Base-by-base conservation (phyloP, 2,329 filamentous ascomycete genomes). In the Claviceps digitariae region DNA sequence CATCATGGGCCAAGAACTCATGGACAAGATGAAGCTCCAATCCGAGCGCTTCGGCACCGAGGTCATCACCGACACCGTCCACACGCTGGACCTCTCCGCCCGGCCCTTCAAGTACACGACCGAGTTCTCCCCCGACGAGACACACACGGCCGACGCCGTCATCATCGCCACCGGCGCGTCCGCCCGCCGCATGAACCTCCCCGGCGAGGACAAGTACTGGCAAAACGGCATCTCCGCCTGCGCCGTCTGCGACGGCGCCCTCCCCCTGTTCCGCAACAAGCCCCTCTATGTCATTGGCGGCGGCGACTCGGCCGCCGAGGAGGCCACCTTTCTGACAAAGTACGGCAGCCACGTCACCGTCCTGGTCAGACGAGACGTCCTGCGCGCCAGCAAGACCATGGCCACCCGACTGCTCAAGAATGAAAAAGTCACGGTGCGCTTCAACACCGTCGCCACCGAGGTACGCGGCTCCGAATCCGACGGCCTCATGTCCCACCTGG, bases 261-360 rank as follows among this genome's bases (percentile, higher is more conserved):
- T 97, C 48, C 93, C 93, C 56, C 96, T 98, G 69, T 98, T 95
- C 83, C 82, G 91, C 62, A 89, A 96, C 71, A 95, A 95, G 78
- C 91, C 87, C 9, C 77, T 98, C 53, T 88, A 91, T 43, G 93
- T 98, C 50, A 96, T 98, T 59, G 93, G 93, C 58, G 94, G 93
- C 58, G 93, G 93, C 64, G 93, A 98, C 73, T 95, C 88, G 17
- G 93, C 93, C 20, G 93, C 94, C 29, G 94, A 98, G 73, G 93
- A 98, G 79, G 90, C 90, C 54, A 85, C 95, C 62, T 98, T 96
- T 75, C 74, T 98, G 62, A 95, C 93, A 57, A 98, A 97, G 78
- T 98, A 97, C 74, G 93, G 86, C 58, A 89, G 84, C 72, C 89
- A 93, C 69, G 91, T 98, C 57, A 95, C 87, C 21, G 93, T 98